phyloP scores from a whole-genome alignment of 2,329 filamentous ascomycete genomes.

The Passalora sequoiae region DNA sequence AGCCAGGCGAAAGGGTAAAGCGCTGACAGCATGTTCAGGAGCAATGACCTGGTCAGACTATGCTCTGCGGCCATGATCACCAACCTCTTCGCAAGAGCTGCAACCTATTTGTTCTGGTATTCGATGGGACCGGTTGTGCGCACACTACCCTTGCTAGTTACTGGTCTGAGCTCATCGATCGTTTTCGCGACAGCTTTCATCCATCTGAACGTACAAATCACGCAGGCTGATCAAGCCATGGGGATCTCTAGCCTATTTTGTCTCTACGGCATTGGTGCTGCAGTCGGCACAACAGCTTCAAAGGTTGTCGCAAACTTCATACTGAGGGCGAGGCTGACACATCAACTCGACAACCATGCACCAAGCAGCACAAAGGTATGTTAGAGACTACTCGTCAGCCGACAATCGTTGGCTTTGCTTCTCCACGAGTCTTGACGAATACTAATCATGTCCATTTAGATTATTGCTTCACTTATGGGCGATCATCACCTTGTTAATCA shows the following conservation, averaged over 20 bases:
- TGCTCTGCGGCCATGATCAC: background rate
- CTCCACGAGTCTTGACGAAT: background rate
- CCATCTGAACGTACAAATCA: background rate
- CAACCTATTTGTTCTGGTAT: background rate
- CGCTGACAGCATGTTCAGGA: background rate
- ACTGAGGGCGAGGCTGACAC: background rate
- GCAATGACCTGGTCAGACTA: background rate
- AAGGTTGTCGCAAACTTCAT: background rate
- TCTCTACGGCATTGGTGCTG: constrained; percentile 1
- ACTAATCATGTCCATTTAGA: background rate
- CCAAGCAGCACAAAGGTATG: constrained; percentile 1
- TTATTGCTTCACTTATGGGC: constrained; percentile 1
- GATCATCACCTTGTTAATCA: background rate
- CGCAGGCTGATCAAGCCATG: constrained; percentile 2
- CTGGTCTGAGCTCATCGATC: constrained; percentile 2
- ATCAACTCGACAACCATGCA: background rate
- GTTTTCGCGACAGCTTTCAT: constrained; percentile 2
- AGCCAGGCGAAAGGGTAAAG: background rate
- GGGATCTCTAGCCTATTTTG: constrained; percentile 1
- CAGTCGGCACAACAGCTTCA: background rate
- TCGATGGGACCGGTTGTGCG: background rate
- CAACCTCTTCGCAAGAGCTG: constrained; percentile 4
- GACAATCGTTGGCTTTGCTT: too few species aligned
- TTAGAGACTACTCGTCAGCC: too few species aligned
- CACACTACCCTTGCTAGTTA: background rate